Evolutionary conservation across 2,329 filamentous ascomycete genomes (phyloP).

Genomic region (Aspergillus awamori): DNA sequence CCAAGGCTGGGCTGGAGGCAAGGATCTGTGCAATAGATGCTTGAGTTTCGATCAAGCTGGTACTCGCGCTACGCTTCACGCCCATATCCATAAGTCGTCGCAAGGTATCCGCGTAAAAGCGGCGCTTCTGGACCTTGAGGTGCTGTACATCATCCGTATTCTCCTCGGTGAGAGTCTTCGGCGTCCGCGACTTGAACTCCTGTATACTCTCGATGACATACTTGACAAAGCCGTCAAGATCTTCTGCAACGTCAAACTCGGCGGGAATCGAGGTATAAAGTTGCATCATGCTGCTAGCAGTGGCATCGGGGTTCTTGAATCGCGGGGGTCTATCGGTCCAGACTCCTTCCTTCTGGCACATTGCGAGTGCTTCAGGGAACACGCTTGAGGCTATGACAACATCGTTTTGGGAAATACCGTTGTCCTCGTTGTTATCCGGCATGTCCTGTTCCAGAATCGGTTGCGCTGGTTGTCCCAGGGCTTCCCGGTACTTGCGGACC

Average conservation of each 20-base stretch:
- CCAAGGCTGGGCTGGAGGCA: constrained; percentile 54
- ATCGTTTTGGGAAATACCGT: constrained; percentile 20
- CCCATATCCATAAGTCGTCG: constrained; percentile 87
- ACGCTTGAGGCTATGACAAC: constrained; percentile 21
- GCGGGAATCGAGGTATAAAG: constrained; percentile 58
- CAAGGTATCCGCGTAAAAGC: constrained; percentile 85
- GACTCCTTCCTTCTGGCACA: constrained; percentile 33
- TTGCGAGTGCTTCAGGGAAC: constrained; percentile 35
- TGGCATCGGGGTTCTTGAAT: constrained; percentile 70
- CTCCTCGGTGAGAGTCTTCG: constrained; percentile 77
- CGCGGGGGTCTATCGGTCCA: constrained; percentile 60
- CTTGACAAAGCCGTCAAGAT: constrained; percentile 69
- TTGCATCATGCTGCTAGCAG: constrained; percentile 73
- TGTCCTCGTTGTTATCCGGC: constrained; percentile 38
- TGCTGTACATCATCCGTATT: constrained; percentile 84
- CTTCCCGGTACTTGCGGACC: constrained; percentile 81
- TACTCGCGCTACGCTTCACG: constrained; percentile 78
- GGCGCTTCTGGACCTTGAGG: constrained; percentile 86
- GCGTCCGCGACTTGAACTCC: constrained; percentile 82
- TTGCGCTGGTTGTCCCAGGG: constrained; percentile 76
- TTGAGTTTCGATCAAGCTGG: constrained; percentile 73
- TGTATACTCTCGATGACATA: constrained; percentile 69
- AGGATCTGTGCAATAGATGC: constrained; percentile 71
- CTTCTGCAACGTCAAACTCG: constrained; percentile 59
- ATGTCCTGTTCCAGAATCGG: constrained; percentile 50